Percentiles rank a stretch among this genome's conserved stretches.
Evolutionary conservation across 257 asterid species (phyloP).

Genomic region (Primulina huaijiensis): DNA sequence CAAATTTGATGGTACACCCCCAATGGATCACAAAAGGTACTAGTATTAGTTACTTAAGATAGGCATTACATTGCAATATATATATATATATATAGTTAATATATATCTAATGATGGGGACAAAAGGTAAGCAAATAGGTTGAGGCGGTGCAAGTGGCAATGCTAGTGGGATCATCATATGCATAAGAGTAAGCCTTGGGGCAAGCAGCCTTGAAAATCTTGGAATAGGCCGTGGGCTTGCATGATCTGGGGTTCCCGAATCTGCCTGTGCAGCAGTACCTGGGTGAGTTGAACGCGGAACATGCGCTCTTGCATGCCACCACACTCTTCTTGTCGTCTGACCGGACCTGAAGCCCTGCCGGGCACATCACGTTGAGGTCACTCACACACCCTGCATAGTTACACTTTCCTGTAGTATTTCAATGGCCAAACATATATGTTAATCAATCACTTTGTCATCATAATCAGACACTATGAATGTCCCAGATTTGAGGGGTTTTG

Average conservation of each 20-base stretch:
- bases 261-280: conserved; percentile 90
- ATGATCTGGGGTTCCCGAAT: conserved; percentile 74
- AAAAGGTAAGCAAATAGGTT: conserved; percentile 75
- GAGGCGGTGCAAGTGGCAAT: conserved; percentile 85
- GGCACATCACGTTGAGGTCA: conserved; percentile 81
- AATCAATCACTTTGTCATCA: neutral
- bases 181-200: conserved; percentile 94
- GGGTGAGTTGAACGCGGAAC: conserved; percentile 85
- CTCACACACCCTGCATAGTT: conserved; percentile 89
- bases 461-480: neutral
- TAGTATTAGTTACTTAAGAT: conserved; percentile 16
- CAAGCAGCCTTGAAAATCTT: conserved; percentile 85
- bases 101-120: conserved; percentile 61
- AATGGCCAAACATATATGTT: neutral
- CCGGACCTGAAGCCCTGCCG: conserved; percentile 92
- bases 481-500: neutral
- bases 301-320: conserved; percentile 90
- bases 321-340: conserved; percentile 71
- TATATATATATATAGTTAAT: neutral
- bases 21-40: neutral
- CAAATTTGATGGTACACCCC: conserved; percentile 15
- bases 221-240: conserved; percentile 96
- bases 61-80: neutral
- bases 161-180: conserved; percentile 95
- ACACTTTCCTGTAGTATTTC: conserved; percentile 56